Conservation (phyloP, 495 filamentous ascomycete genomes). For the Penicilliopsis zonata region DNA sequence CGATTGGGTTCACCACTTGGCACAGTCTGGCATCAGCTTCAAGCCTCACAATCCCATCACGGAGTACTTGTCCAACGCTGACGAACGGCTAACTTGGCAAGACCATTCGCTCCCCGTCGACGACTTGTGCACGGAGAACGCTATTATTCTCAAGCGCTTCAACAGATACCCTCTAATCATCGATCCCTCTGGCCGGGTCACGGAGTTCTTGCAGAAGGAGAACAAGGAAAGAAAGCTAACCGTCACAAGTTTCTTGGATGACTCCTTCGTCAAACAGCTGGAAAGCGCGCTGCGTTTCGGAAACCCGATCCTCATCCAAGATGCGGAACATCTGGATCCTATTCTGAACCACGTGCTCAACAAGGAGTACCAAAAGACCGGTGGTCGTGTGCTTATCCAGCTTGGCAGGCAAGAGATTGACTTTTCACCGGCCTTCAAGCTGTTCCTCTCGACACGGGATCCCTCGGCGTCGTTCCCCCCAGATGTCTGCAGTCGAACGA, state of each 20-base stretch:
- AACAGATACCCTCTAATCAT: conserved; percentile 98
- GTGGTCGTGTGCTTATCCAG: conserved; percentile 94
- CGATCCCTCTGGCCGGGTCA: conserved; percentile 87
- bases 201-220: conserved; percentile 89
- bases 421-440: conserved; percentile 92
- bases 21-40: conserved; percentile 78
- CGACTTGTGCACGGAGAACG: conserved; percentile 97
- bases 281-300: conserved; percentile 95
- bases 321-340: conserved; percentile 93
- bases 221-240: conserved; percentile 88
- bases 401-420: conserved; percentile 98
- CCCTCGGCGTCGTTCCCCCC: conserved; percentile 95
- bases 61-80: conserved; percentile 92
- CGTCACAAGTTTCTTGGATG: conserved; percentile 95
- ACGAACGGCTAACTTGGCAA: conserved; percentile 92
- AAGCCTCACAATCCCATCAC: conserved; percentile 91
- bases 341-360: conserved; percentile 98
- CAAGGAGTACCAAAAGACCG: conserved; percentile 99
- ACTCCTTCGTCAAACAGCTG: conserved; percentile 94
- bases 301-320: conserved; percentile 96
- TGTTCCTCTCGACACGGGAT: conserved; percentile 92
- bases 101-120: conserved; percentile 93
- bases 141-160: conserved; percentile 92
- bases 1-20: conserved; percentile 89
- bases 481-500: conserved; percentile 95